Conservation (phyloP, 2,329 filamentous ascomycete species). For the Xylaria sp. region DNA sequence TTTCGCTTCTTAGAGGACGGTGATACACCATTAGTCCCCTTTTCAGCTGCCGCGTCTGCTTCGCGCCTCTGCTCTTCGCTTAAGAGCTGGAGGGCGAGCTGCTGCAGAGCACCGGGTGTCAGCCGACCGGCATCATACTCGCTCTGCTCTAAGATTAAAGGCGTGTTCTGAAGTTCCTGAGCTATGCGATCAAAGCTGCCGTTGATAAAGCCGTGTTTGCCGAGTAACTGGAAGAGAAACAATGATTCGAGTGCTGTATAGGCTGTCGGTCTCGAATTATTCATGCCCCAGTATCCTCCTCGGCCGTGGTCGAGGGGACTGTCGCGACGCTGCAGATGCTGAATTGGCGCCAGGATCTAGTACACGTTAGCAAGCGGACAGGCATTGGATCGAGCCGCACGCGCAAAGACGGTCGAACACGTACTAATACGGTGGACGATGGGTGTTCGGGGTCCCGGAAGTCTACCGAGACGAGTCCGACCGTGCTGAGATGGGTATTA, state of each 20-base stretch:
- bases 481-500: constrained; percentile 34
- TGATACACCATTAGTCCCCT: constrained; percentile 53
- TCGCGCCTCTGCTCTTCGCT: constrained; percentile 71
- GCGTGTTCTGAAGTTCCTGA: constrained; percentile 73
- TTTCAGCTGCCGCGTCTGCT: constrained; percentile 45
- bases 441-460: constrained; percentile 17
- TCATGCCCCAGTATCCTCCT: constrained; percentile 62
- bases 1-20: constrained; percentile 76
- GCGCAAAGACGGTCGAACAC: constrained; percentile 29
- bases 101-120: constrained; percentile 76
- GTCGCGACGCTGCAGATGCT: constrained; percentile 58
- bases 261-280: constrained; percentile 56
- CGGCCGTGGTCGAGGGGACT: constrained; percentile 61
- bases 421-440: constrained; percentile 32
- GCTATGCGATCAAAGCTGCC: constrained; percentile 75
- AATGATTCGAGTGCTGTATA: constrained; percentile 88
- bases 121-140: constrained; percentile 77
- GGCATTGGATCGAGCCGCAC: constrained; percentile 9
- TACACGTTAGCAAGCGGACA: constrained; percentile 34
- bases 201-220: constrained; percentile 68
- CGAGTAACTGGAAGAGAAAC: constrained; percentile 81
- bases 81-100: constrained; percentile 77
- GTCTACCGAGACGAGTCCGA: constrained; percentile 36
- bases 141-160: constrained; percentile 70
- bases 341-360: constrained; percentile 60